Percentiles rank a stretch among this genome's conserved stretches.
Conservation (phyloP, 805 yeast genomes). For the Kregervanrija delftensis region DNA sequence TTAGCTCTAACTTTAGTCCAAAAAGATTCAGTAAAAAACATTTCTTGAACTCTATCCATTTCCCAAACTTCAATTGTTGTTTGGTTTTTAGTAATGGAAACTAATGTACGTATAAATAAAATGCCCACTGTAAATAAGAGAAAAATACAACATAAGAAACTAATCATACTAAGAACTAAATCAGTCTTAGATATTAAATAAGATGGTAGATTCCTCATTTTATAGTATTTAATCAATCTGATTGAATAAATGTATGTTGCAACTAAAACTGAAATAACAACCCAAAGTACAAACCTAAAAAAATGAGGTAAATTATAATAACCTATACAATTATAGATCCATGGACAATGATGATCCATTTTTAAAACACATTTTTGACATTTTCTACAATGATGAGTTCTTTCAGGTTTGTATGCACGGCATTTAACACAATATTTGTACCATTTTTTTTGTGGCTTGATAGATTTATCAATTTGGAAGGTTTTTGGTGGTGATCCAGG, state of each 20-base stretch:
- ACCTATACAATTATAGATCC: slow-evolving; percentile 92
- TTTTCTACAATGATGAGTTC: slow-evolving; percentile 80
- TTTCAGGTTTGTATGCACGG: slow-evolving; percentile 64
- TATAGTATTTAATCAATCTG: slow-evolving; percentile 39
- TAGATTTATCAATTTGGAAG: slow-evolving; percentile 29
- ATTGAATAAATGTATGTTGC: slow-evolving; percentile 36
- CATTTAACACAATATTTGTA: slow-evolving; percentile 70
- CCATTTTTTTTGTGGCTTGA: slow-evolving; percentile 35
- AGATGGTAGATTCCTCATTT: slow-evolving; percentile 44
- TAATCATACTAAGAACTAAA: slow-evolving; percentile 45
- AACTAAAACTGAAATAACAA: slow-evolving; percentile 42
- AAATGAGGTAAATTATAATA: slow-evolving; percentile 73
- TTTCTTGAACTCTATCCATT: slow-evolving; percentile 67
- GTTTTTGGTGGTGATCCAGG: slow-evolving; percentile 65
- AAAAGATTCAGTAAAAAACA: slow-evolving; percentile 48
- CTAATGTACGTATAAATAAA: slow-evolving; percentile 54
- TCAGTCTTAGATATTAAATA: slow-evolving; percentile 48
- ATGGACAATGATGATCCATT: slow-evolving; percentile 95
- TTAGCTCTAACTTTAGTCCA: slow-evolving; percentile 44
- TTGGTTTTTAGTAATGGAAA: slow-evolving; percentile 56
- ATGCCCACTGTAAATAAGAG: slow-evolving; percentile 54
- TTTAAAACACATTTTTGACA: slow-evolving; percentile 71
- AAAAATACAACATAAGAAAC: slow-evolving; percentile 50
- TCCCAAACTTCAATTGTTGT: slow-evolving; percentile 95
- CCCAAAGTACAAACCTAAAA: slow-evolving; percentile 66